Evolutionary conservation across 2,329 filamentous ascomycete genomes (phyloP).

Genomic region (Botrytis galanthina): DNA sequence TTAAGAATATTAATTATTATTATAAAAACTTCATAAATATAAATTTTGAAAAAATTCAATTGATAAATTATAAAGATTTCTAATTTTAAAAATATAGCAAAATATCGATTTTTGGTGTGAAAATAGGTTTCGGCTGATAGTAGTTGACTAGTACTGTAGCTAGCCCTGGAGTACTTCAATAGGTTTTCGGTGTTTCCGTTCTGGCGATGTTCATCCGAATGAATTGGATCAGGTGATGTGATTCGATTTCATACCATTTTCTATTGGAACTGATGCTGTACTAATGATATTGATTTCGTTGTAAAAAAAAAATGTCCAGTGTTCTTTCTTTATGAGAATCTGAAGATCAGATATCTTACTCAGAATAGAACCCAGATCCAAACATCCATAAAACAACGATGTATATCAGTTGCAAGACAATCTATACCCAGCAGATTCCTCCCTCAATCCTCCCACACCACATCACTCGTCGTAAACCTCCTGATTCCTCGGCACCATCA

Average conservation of each 20-base stretch:
- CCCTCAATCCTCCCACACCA: neutral
- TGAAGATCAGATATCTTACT: neutral
- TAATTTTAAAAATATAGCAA: too few species aligned
- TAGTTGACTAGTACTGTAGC: too few species aligned
- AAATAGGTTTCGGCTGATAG: too few species aligned
- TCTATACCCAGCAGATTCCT: neutral
- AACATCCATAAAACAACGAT: neutral
- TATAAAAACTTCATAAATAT: too few species aligned
- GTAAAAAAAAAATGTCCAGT: neutral
- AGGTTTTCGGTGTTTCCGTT: neutral
- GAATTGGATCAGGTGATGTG: neutral
- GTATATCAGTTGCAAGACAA: neutral
- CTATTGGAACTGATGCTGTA: neutral
- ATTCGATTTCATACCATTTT: neutral
- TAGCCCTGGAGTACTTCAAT: too few species aligned
- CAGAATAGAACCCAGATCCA: neutral
- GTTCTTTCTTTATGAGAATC: neutral
- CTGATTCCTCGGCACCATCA: neutral
- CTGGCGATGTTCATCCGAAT: neutral
- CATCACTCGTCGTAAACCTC: neutral
- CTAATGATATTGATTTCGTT: neutral
- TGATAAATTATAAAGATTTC: too few species aligned
- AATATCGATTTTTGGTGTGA: too few species aligned
- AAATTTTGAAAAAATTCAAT: too few species aligned
- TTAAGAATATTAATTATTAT: too few species aligned